These are phyloP conservation scores for Akanthomyces dipterigenus DNA, from an alignment of 2,329 filamentous ascomycete genomes.

Conservation along the genomic window DNA sequence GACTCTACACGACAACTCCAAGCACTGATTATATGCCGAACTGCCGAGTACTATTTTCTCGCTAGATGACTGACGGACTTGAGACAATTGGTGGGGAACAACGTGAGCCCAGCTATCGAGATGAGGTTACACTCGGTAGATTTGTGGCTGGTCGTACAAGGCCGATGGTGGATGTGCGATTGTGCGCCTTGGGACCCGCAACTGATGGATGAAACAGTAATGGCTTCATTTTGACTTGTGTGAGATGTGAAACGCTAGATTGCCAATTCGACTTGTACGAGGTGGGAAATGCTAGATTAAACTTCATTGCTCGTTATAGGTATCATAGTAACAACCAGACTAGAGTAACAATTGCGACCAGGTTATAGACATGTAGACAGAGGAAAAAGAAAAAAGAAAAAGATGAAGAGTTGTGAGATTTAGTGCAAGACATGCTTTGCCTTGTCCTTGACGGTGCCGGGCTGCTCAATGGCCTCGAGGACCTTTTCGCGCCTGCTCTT, in stretches of 20 bases:
- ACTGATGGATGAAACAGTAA: no score
- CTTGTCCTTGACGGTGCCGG: constrained; percentile 35
- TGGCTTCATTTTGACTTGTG: no score
- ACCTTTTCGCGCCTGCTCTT: constrained; percentile 47
- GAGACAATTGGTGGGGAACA: no score
- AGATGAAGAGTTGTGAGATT: neutral
- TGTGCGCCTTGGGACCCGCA: no score
- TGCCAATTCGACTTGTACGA: no score
- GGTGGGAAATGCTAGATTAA: neutral
- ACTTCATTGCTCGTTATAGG: constrained; percentile 4
- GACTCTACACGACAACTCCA: neutral
- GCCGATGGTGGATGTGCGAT: no score
- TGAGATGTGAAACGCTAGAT: no score
- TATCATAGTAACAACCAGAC: constrained; percentile 2
- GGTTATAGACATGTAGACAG: no score
- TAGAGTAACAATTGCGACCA: neutral
- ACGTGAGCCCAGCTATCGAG: no score
- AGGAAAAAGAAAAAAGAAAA: neutral
- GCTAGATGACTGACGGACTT: no score
- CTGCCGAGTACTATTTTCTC: neutral
- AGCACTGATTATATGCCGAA: neutral
- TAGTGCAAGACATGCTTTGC: constrained; percentile 10
- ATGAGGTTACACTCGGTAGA: no score
- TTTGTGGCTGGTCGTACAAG: no score
- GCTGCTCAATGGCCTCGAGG: constrained; percentile 45